Evolutionary conservation across 331 rosid genomes (phyloP).

Genomic region (Telfairia occidentalis): DNA sequence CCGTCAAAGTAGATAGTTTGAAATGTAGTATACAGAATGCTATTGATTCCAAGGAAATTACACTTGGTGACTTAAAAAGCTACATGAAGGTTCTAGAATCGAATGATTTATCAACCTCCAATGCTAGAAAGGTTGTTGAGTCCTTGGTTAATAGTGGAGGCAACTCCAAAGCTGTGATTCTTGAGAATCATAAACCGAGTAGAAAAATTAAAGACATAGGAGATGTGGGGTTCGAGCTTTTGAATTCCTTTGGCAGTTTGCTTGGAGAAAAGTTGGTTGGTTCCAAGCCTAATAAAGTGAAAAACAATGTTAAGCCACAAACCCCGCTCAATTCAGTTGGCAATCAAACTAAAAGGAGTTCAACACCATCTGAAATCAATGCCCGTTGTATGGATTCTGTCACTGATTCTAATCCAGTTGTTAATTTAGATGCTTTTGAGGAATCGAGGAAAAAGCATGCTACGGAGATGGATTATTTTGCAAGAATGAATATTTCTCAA

Average conservation of each 20-base stretch:
- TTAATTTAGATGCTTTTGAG: slow-evolving; percentile 22
- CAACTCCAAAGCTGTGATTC: slow-evolving; percentile 23
- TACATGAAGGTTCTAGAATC: slow-evolving; percentile 38
- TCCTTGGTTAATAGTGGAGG: slow-evolving; percentile 36
- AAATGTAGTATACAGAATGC: slow-evolving; percentile 47
- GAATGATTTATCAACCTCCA: slow-evolving; percentile 26
- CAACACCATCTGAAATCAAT: slow-evolving; percentile 12
- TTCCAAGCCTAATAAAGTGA: slow-evolving; percentile 36
- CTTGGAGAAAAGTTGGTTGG: slow-evolving; percentile 41
- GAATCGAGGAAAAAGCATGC: slow-evolving; percentile 18
- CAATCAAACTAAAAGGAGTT: slow-evolving; percentile 21
- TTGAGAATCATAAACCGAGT: slow-evolving; percentile 41
- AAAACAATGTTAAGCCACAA: slow-evolving; percentile 36
- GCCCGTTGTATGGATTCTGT: slow-evolving; percentile 19
- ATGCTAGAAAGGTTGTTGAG: slow-evolving; percentile 36
- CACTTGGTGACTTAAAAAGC: slow-evolving; percentile 43
- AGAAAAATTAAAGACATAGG: slow-evolving; percentile 51
- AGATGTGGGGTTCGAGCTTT: slow-evolving; percentile 41
- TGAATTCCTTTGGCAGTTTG: slow-evolving; percentile 43
- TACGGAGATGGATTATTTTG: slow-evolving; percentile 23
- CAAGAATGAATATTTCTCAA: slow-evolving; percentile 17
- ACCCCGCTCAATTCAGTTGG: slow-evolving; percentile 11
- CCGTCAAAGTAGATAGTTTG: slow-evolving; percentile 29
- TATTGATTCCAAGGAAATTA: slow-evolving; percentile 42
- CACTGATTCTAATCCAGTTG: slow-evolving; percentile 19